Base-by-base conservation (phyloP, 2,329 filamentous ascomycete species). In the Pseudogymnoascus sp. region DNA sequence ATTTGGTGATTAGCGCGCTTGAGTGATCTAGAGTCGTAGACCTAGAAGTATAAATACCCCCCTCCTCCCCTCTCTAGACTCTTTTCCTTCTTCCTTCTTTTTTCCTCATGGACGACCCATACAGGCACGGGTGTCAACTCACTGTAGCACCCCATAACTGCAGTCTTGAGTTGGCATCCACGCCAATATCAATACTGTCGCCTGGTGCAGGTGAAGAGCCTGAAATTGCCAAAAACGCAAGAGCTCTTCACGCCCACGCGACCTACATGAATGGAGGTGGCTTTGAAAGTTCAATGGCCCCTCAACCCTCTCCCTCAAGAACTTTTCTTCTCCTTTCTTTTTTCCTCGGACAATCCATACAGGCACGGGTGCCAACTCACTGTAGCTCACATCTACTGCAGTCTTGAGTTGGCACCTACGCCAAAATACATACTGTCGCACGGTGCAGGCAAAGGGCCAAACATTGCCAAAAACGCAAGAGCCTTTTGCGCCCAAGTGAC, bases 1-100 rank as follows among this genome's bases (percentile, higher is more conserved):
- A 57, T 57, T 57, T 57, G n/a, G n/a, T 19, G 50, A 57, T 35
- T 47, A 33, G 50, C 50, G 50, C 50, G 50, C 50, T 57, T 57
- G 50, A 19, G 50, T 57, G 50, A 57, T 35, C 50, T 33, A 17
- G 50, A 11, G 50, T 57, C 50, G n/a, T 17, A 19, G 50, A 3
- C n/a, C 28, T 3, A 31, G 17, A 33, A 57, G 11, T 57, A 57
- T 57, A 57, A 57, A 57, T 57, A 33, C 28, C 28, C 50, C 47
- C 50, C 50, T 3, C 1, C 1, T 9, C 9, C n/a, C 26, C 26
- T 28, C 50, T 13, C 10, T 0, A 21, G 10, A 13, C 28, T 28
- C 17, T 33, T 23, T 57, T 44, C 40, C 40, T 44, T 44, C 19
- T 44, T 31, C 47, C 21, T 53, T 17, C 26, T 31, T 53, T 47